phyloP scores from a whole-genome alignment of 2,329 filamentous ascomycete species.

The Pseudogymnoascus sp. region DNA sequence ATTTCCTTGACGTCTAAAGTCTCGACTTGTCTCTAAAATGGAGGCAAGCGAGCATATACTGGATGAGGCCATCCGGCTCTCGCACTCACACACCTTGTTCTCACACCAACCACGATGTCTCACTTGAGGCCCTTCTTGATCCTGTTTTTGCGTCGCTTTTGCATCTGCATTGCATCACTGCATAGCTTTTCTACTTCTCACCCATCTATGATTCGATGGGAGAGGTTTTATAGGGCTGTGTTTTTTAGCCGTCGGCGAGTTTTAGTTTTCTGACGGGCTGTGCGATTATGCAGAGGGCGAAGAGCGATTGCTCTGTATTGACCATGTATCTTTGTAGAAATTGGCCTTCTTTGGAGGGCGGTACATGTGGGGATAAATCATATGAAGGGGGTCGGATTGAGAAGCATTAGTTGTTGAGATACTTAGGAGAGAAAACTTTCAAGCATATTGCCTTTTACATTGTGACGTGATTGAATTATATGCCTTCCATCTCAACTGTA shows the following conservation, averaged over 20 bases:
- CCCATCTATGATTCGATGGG: neutral
- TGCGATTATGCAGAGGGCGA: conserved; percentile 2
- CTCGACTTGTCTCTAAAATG: neutral
- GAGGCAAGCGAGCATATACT: neutral
- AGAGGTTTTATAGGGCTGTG: neutral
- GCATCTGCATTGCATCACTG: neutral
- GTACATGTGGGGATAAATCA: conserved; percentile 4
- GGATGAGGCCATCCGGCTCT: neutral
- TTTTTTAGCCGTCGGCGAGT: conserved; percentile 4
- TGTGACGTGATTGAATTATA: neutral
- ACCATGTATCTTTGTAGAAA: conserved; percentile 5
- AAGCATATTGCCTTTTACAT: neutral
- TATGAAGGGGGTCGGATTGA: neutral
- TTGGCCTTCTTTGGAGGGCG: neutral
- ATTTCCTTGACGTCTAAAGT: conserved; percentile 5
- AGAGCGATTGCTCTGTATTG: neutral
- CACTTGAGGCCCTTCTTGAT: conserved; percentile 4
- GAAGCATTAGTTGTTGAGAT: conserved; percentile 7
- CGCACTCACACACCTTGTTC: neutral
- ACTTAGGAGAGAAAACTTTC: neutral
- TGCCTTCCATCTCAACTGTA: neutral
- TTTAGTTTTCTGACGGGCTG: neutral
- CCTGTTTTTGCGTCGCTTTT: conserved; percentile 6
- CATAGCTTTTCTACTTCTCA: neutral
- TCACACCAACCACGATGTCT: conserved; percentile 1